These are phyloP conservation scores for Rhizomucor miehei DNA, from an alignment of 371 early-diverging fungal genomes.

Conservation along the genomic window DNA sequence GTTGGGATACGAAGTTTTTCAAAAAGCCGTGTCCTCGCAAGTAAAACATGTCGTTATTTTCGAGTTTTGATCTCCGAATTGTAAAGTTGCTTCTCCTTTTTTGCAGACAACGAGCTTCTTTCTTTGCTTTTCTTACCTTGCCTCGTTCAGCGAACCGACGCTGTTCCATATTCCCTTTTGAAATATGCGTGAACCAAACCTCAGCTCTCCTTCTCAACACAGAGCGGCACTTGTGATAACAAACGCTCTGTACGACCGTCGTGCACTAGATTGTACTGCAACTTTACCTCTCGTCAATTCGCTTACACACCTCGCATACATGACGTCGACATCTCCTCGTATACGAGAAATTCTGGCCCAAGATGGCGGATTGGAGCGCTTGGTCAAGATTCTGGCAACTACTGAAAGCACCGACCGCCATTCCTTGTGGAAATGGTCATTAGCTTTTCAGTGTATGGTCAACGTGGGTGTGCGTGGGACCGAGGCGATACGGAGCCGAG, in stretches of 20 bases:
- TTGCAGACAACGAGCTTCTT: too few relatives aligned
- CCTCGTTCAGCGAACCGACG: too few relatives aligned
- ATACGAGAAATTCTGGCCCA: conserved; percentile 77
- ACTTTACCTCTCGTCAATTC: conserved; percentile 80
- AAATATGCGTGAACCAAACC: conserved; percentile 75
- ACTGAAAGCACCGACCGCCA: conserved; percentile 60
- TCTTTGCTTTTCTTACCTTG: too few relatives aligned
- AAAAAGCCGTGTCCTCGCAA: too few relatives aligned
- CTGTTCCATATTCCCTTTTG: too few relatives aligned
- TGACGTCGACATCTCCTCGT: conserved; percentile 75
- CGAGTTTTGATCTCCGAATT: too few relatives aligned
- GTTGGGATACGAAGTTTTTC: too few relatives aligned
- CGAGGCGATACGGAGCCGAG: conserved; percentile 69
- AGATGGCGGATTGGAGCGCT: conserved; percentile 85
- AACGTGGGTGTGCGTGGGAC: conserved; percentile 84
- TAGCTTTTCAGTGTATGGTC: conserved; percentile 80
- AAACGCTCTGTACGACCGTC: conserved; percentile 77
- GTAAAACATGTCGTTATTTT: too few relatives aligned
- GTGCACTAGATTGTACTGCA: conserved; percentile 85
- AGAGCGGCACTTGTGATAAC: conserved; percentile 76
- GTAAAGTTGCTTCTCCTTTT: too few relatives aligned
- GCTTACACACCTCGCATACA: conserved; percentile 77
- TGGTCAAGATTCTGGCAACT: conserved; percentile 68
- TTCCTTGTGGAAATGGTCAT: conserved; percentile 75
- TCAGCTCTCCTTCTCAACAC: conserved; percentile 66